Evolutionary conservation across 192 early-diverging fungal genomes (phyloP).

Genomic region (Coemansia sp.): DNA sequence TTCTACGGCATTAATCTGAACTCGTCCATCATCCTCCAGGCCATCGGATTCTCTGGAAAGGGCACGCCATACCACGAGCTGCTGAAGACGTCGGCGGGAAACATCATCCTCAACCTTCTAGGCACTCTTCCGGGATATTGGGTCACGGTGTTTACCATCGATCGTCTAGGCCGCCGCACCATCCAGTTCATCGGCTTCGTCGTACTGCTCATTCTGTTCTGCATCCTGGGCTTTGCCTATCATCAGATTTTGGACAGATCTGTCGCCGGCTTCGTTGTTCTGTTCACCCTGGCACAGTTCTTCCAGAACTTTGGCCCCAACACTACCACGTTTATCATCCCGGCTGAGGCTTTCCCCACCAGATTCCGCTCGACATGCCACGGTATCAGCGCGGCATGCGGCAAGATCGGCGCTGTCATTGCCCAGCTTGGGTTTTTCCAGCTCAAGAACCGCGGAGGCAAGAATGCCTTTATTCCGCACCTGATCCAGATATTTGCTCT

Average conservation of each 20-base stretch:
- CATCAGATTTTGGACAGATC: slow-evolving; percentile 61
- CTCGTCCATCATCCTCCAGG: slow-evolving; percentile 69
- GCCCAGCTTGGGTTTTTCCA: slow-evolving; percentile 69
- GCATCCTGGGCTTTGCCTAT: slow-evolving; percentile 73
- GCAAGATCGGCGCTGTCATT: slow-evolving; percentile 75
- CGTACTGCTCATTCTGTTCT: slow-evolving; percentile 77
- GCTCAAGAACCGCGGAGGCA: slow-evolving; percentile 69
- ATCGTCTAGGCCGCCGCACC: slow-evolving; percentile 80
- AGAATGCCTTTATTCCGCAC: slow-evolving; percentile 60
- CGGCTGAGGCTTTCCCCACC: slow-evolving; percentile 78
- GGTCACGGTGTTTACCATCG: slow-evolving; percentile 87
- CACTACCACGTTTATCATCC: slow-evolving; percentile 81
- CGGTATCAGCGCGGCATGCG: slow-evolving; percentile 77
- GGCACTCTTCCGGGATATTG: slow-evolving; percentile 93
- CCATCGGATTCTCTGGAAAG: slow-evolving; percentile 63
- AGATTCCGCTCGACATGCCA: slow-evolving; percentile 79
- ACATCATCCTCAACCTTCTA: slow-evolving; percentile 81
- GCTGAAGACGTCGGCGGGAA: slow-evolving; percentile 78
- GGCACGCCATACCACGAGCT: slow-evolving; percentile 51
- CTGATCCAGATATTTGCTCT: slow-evolving; percentile 68
- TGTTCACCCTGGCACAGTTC: slow-evolving; percentile 66
- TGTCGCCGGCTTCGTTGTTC: slow-evolving; percentile 59
- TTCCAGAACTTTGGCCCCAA: slow-evolving; percentile 98
- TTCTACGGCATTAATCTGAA: slow-evolving; percentile 82
- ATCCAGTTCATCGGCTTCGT: slow-evolving; percentile 90